phyloP scores from a whole-genome alignment of 345 rosid genomes.

The Theobroma cacao region DNA sequence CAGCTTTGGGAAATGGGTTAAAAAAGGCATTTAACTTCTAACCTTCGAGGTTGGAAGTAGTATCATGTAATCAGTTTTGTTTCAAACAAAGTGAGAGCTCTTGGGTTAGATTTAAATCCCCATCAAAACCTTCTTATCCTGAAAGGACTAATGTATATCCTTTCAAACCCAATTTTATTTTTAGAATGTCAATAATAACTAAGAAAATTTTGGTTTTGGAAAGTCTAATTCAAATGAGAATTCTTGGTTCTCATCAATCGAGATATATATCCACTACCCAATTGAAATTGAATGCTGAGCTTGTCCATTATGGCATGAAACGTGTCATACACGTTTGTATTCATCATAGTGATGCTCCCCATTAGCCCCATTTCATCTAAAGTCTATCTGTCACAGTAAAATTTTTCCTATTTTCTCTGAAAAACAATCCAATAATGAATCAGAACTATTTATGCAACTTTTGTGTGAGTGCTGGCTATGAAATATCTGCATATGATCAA shows the following conservation, averaged over 20 bases:
- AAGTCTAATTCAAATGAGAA: background rate
- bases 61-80: background rate
- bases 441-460: no score
- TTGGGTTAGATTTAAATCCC: background rate
- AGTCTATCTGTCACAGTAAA: background rate
- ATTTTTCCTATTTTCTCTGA: no score
- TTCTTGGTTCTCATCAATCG: background rate
- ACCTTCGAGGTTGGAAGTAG: background rate
- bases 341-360: background rate
- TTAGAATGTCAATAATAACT: no score
- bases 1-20: no score
- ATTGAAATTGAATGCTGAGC: background rate
- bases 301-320: background rate
- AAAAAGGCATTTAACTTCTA: no score
- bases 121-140: background rate
- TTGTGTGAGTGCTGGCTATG: background rate
- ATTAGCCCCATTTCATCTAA: background rate
- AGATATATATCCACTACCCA: background rate
- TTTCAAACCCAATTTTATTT: no score
- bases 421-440: no score
- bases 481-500: background rate
- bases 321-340: background rate
- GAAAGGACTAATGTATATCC: no score
- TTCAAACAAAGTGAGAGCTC: background rate
- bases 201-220: no score